phyloP scores from a whole-genome alignment of 768 basidiomycete genomes.

The Lactifluus echinatus region DNA sequence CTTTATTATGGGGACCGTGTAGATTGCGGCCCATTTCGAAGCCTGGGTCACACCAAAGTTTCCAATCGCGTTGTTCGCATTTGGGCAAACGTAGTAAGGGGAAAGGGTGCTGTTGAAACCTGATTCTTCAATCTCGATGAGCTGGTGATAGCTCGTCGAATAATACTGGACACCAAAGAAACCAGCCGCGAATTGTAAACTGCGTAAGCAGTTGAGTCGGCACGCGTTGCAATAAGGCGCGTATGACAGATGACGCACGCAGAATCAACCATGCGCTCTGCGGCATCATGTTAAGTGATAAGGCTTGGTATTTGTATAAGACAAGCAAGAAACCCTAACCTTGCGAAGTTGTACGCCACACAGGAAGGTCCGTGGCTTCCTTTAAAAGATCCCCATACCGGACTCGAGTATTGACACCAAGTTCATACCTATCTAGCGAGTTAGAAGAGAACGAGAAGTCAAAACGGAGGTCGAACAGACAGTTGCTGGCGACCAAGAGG shows the following conservation, averaged over 20 bases:
- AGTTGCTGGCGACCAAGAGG: conserved; percentile 40
- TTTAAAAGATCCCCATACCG: conserved; percentile 42
- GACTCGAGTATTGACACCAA: conserved; percentile 36
- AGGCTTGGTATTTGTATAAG: too few species aligned
- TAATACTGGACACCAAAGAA: conserved; percentile 40
- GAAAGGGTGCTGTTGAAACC: conserved; percentile 42
- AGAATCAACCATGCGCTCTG: conserved; percentile 30
- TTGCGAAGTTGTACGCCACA: conserved; percentile 41
- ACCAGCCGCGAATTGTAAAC: conserved; percentile 44
- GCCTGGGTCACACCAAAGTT: conserved; percentile 22
- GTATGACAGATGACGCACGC: conserved; percentile 21
- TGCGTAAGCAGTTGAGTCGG: conserved; percentile 10
- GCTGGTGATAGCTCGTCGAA: conserved; percentile 35
- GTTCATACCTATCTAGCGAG: conserved; percentile 28
- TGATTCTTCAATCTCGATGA: conserved; percentile 37
- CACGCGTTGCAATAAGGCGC: neutral
- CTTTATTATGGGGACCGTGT: conserved; percentile 31
- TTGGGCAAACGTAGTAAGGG: conserved; percentile 31
- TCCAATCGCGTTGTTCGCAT: conserved; percentile 24
- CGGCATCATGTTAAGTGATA: neutral
- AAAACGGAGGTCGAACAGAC: conserved; percentile 4
- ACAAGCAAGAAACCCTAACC: conserved; percentile 20
- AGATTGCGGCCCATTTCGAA: conserved; percentile 32
- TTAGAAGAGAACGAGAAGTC: neutral
- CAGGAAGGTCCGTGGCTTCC: conserved; percentile 37